A percentile compares a stretch with the other conserved stretches of the same genome.
Evolutionary conservation across 768 basidiomycete genomes (phyloP).

Genomic region (Amanita exitialis): DNA sequence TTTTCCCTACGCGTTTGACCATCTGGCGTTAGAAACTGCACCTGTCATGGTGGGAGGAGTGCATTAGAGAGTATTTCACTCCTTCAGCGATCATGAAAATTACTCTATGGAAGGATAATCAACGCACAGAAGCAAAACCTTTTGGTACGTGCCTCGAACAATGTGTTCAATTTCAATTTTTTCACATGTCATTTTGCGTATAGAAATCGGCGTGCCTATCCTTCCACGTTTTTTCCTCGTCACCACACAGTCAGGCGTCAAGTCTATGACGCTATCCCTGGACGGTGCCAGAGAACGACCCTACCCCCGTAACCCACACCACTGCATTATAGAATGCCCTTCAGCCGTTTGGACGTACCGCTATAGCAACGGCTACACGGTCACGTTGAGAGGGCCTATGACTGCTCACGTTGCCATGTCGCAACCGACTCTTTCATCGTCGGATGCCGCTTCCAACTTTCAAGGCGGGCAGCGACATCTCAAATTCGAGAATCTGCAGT

Average conservation of each 20-base stretch:
- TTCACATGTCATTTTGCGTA: background rate
- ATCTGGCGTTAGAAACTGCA: slow-evolving; percentile 39
- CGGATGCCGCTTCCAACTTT: slow-evolving; percentile 9
- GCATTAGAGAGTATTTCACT: slow-evolving; percentile 64
- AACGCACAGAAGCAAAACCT: slow-evolving; percentile 68
- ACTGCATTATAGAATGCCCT: slow-evolving; percentile 59
- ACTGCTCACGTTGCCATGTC: slow-evolving; percentile 49
- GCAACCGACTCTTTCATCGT: slow-evolving; percentile 17
- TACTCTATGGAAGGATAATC: slow-evolving; percentile 84
- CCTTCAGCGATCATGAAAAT: slow-evolving; percentile 66
- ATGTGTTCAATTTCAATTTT: background rate
- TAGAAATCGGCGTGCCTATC: slow-evolving; percentile 75
- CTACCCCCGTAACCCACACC: slow-evolving; percentile 24
- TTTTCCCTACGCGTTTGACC: background rate
- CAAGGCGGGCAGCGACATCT: slow-evolving; percentile 23
- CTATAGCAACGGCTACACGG: slow-evolving; percentile 71
- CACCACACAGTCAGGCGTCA: slow-evolving; percentile 76
- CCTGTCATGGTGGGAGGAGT: slow-evolving; percentile 54
- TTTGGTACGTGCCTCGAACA: slow-evolving; percentile 47
- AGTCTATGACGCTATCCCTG: slow-evolving; percentile 70
- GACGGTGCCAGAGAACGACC: slow-evolving; percentile 68
- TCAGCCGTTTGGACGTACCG: slow-evolving; percentile 74
- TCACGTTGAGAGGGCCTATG: slow-evolving; percentile 67
- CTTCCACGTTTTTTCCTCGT: slow-evolving; percentile 80
- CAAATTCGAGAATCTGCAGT: slow-evolving; percentile 66